A percentile compares a stretch with the other conserved stretches of the same genome.
These are phyloP conservation scores for Citrus medica DNA, from an alignment of 345 rosid genomes.

Conservation along the genomic window DNA sequence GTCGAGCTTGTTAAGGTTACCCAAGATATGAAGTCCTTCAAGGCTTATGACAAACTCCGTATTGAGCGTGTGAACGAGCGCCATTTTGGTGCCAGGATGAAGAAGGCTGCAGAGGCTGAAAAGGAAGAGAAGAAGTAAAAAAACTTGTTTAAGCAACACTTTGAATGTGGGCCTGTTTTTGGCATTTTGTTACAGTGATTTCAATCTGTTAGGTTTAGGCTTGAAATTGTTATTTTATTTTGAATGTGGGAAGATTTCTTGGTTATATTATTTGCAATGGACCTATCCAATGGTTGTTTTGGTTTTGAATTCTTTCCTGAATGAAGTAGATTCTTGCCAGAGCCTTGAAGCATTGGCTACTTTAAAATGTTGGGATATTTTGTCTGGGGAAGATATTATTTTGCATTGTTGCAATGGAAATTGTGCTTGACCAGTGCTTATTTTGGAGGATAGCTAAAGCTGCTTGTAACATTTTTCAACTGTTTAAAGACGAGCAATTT, in stretches of 20 bases:
- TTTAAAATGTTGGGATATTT: neutral
- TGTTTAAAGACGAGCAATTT: no score
- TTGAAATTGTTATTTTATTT: neutral
- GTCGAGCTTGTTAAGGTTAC: slow-evolving; percentile 81
- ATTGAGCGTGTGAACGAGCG: slow-evolving; percentile 56
- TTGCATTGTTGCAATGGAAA: neutral
- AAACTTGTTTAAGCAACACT: neutral
- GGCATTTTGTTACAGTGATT: neutral
- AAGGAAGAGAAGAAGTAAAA: slow-evolving; percentile 87
- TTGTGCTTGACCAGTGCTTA: neutral
- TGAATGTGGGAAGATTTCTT: neutral
- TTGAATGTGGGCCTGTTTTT: neutral
- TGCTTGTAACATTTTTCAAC: neutral
- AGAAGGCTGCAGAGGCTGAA: slow-evolving; percentile 87
- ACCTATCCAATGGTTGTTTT: neutral
- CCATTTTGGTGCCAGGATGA: slow-evolving; percentile 64
- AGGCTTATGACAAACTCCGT: slow-evolving; percentile 74
- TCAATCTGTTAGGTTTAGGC: neutral
- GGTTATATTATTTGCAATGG: neutral
- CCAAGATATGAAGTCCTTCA: slow-evolving; percentile 67
- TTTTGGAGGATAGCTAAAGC: neutral
- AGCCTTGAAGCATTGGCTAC: neutral
- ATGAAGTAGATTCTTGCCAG: neutral
- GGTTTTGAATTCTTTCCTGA: neutral
- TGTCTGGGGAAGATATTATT: neutral